Evolutionary conservation across 495 filamentous ascomycete species (phyloP).

Genomic region (Poronia punctata): DNA sequence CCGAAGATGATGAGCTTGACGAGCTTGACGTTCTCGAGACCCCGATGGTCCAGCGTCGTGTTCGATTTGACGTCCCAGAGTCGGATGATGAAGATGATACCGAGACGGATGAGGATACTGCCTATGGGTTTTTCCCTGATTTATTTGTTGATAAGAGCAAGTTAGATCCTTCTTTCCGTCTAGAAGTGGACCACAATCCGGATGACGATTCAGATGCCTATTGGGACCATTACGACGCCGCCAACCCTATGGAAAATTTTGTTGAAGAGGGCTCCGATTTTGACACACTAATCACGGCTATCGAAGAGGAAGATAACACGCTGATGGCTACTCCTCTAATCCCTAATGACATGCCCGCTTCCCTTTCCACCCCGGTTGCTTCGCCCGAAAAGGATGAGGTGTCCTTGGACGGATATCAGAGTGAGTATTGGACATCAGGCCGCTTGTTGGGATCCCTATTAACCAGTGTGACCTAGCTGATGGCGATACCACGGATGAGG

Average conservation of each 20-base stretch:
- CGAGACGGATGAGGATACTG: conserved; percentile 36
- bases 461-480: conserved; percentile 56
- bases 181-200: conserved; percentile 58
- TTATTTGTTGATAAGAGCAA: conserved; percentile 66
- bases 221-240: conserved; percentile 37
- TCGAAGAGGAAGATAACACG: conserved; percentile 23
- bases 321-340: conserved; percentile 37
- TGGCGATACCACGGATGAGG: conserved; percentile 74
- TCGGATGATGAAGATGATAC: conserved; percentile 41
- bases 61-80: conserved; percentile 44
- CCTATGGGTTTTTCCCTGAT: conserved; percentile 55
- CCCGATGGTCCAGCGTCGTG: conserved; percentile 42
- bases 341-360: conserved; percentile 43
- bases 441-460: too few species aligned
- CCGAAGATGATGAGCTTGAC: conserved; percentile 36
- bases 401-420: conserved; percentile 69
- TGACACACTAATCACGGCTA: conserved; percentile 20
- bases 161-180: conserved; percentile 60
- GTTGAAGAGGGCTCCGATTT: conserved; percentile 24
- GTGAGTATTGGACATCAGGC: too few species aligned
- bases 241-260: conserved; percentile 7
- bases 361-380: conserved; percentile 36
- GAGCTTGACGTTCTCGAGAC: conserved; percentile 38
- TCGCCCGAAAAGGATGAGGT: conserved; percentile 43
- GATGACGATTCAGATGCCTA: conserved; percentile 43